Percentiles rank a stretch among this genome's conserved stretches.
These are phyloP conservation scores for Trametes meyenii DNA, from an alignment of 768 basidiomycete genomes.

Conservation along the genomic window DNA sequence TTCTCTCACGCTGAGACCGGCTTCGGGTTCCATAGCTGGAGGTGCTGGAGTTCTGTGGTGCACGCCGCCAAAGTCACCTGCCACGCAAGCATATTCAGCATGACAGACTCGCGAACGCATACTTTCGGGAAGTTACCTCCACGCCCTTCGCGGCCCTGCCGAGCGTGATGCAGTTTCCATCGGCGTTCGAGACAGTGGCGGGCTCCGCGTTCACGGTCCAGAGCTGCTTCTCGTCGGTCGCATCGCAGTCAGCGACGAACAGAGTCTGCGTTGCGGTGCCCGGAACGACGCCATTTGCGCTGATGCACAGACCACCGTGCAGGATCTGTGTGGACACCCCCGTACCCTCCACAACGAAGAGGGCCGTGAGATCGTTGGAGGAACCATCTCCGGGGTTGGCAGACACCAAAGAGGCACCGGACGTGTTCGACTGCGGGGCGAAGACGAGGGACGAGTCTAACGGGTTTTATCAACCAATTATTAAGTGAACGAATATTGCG, in stretches of 20 bases:
- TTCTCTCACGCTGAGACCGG: conserved; percentile 2
- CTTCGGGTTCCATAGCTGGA: conserved; percentile 12
- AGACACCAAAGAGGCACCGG: conserved; percentile 3
- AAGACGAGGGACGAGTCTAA: conserved; percentile 8
- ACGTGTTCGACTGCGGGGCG: neutral
- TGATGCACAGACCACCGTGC: conserved; percentile 14
- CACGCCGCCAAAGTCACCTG: conserved; percentile 10
- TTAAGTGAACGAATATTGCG: too few relatives aligned
- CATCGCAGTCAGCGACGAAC: conserved; percentile 15
- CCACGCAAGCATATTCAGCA: neutral
- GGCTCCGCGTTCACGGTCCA: conserved; percentile 20
- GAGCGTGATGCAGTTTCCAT: conserved; percentile 20
- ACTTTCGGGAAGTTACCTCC: neutral
- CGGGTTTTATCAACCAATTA: neutral
- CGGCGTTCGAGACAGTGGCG: conserved; percentile 18
- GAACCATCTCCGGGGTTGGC: conserved; percentile 14
- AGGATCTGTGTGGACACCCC: conserved; percentile 13
- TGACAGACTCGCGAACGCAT: too few relatives aligned
- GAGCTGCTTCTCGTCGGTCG: conserved; percentile 7
- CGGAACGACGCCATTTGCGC: conserved; percentile 18
- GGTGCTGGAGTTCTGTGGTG: neutral
- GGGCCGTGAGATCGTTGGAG: conserved; percentile 7
- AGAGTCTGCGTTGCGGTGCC: conserved; percentile 5
- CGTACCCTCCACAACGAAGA: neutral
- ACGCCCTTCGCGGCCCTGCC: conserved; percentile 17